phyloP scores from a whole-genome alignment of 1,284 basidiomycete genomes.

The Calocybe gambosa region DNA sequence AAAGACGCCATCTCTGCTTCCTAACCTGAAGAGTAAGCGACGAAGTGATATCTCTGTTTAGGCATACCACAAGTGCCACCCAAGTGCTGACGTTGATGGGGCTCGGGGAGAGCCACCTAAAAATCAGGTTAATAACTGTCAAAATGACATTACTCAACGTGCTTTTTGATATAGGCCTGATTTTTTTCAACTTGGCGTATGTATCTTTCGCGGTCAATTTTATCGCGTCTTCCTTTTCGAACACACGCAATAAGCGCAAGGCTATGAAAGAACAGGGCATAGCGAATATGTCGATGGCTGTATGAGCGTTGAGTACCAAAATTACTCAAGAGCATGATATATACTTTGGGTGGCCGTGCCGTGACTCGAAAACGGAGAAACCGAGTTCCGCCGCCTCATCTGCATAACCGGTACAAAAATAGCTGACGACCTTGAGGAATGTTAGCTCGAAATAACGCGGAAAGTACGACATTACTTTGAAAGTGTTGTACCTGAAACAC shows the following conservation, averaged over 20 bases:
- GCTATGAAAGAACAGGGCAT: conserved; percentile 61
- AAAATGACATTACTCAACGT: conserved; percentile 13
- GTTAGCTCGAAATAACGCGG: background rate
- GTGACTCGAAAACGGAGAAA: conserved; percentile 51
- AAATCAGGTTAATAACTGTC: conserved; percentile 5
- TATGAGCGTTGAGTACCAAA: background rate
- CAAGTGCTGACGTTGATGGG: conserved; percentile 62
- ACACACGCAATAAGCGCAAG: conserved; percentile 55
- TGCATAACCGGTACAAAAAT: conserved; percentile 53
- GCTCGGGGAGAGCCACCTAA: conserved; percentile 61
- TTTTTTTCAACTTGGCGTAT: conserved; percentile 52
- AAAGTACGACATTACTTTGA: conserved; percentile 39
- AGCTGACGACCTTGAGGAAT: conserved; percentile 42
- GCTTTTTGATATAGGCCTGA: conserved; percentile 55
- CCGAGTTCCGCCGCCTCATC: conserved; percentile 56
- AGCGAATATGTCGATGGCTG: conserved; percentile 63
- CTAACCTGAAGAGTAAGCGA: conserved; percentile 25
- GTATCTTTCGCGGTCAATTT: conserved; percentile 36
- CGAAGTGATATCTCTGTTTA: background rate
- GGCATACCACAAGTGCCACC: conserved; percentile 57
- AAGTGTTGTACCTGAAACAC: conserved; percentile 50
- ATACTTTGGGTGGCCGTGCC: conserved; percentile 58
- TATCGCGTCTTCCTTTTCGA: conserved; percentile 35
- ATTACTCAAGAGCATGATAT: conserved; percentile 12
- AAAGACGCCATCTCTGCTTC: conserved; percentile 63